Evolutionary conservation across 352 stramenopile genomes (phyloP).

Genomic region (Globisporangium ultimum): DNA sequence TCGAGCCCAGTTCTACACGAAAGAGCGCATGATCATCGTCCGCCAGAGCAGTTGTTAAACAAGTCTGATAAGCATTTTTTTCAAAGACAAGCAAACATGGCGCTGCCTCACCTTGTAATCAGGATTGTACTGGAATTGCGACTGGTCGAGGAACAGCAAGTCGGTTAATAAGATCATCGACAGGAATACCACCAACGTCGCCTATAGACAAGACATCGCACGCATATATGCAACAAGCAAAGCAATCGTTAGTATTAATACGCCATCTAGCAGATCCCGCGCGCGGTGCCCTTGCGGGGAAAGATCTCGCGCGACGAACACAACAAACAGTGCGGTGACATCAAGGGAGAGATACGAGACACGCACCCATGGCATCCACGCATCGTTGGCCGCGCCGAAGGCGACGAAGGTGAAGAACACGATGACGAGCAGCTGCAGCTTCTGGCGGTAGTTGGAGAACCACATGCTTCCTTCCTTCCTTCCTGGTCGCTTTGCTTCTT

Average conservation of each 20-base stretch:
- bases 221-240: background rate
- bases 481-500: background rate
- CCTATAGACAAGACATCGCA: constrained; percentile 22
- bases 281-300: background rate
- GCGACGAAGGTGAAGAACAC: constrained; percentile 81
- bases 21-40: background rate
- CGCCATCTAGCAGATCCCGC: background rate
- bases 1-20: constrained; percentile 65
- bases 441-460: constrained; percentile 75
- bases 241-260: background rate
- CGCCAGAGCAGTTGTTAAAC: background rate
- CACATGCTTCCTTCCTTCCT: constrained; percentile 37
- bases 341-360: background rate
- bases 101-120: constrained; percentile 69
- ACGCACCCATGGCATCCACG: constrained; percentile 83
- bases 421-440: constrained; percentile 77
- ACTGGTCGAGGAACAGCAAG: constrained; percentile 65
- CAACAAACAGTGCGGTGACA: background rate
- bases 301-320: constrained; percentile 2
- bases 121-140: constrained; percentile 79
- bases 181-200: constrained; percentile 75
- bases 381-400: constrained; percentile 66
- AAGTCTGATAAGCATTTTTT: background rate
- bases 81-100: background rate
- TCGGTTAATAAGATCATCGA: constrained; percentile 68